Conservation (phyloP, 129 eudicot species). For the Rutidosis leptorrhynchoides region DNA sequence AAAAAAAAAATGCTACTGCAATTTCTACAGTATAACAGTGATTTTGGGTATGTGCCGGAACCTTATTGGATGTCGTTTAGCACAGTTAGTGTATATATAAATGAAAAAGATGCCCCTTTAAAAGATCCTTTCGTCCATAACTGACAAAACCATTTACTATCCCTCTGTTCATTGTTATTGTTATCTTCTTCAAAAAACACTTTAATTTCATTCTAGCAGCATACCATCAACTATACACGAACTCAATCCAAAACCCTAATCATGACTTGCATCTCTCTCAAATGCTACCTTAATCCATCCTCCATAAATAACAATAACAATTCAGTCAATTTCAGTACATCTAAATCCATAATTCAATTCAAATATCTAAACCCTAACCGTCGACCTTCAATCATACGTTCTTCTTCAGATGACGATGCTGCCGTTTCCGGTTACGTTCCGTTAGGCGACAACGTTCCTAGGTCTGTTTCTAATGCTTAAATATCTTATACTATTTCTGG, state of each 20-base stretch:
- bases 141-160: conserved; percentile 21
- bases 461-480: conserved; percentile 41
- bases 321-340: conserved; percentile 15
- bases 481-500: background rate
- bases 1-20: too few relatives aligned
- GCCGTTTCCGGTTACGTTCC: too few relatives aligned
- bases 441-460: conserved; percentile 44
- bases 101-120: too few relatives aligned
- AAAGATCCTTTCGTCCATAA: background rate
- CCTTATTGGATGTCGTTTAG: too few relatives aligned
- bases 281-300: conserved; percentile 26
- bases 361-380: conserved; percentile 27
- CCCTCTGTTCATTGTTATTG: too few relatives aligned
- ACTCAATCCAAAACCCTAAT: too few relatives aligned
- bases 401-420: conserved; percentile 40
- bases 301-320: conserved; percentile 4
- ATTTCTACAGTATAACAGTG: too few relatives aligned
- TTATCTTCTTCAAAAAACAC: too few relatives aligned
- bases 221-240: too few relatives aligned
- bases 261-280: conserved; percentile 36
- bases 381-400: conserved; percentile 21
- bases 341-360: conserved; percentile 24
- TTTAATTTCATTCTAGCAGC: too few relatives aligned
- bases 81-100: too few relatives aligned
- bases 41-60: too few relatives aligned